A percentile compares a stretch with the other conserved stretches of the same genome.
Conservation (phyloP, 2,329 filamentous ascomycete genomes). For the Fonsecaea nubica region DNA sequence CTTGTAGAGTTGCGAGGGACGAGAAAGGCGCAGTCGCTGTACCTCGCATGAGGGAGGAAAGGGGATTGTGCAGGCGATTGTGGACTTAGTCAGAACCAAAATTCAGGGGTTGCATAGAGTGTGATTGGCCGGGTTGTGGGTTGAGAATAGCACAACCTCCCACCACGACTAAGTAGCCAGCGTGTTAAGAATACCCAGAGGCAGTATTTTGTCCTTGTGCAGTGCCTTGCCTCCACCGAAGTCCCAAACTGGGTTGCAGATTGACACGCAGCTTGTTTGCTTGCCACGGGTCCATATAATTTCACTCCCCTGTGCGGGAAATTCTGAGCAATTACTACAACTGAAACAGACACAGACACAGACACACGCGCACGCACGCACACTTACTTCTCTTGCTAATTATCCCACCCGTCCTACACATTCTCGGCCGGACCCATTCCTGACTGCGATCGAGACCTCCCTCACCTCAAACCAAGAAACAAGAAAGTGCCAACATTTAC, state of each 20-base stretch:
- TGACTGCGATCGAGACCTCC: slow-evolving; percentile 4
- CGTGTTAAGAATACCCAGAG: slow-evolving; percentile 31
- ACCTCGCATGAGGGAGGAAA: not conserved
- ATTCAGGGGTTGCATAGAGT: slow-evolving; percentile 5
- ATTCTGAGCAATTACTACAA: not conserved
- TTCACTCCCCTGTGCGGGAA: not conserved
- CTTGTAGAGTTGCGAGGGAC: not conserved
- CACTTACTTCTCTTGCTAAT: not conserved
- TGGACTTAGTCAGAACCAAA: slow-evolving; percentile 19
- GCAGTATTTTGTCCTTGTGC: slow-evolving; percentile 11
- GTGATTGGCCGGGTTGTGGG: slow-evolving; percentile 14
- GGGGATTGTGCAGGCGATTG: slow-evolving; percentile 3
- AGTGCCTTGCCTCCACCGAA: slow-evolving; percentile 5
- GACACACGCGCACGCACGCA: not conserved
- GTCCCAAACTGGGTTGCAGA: not conserved
- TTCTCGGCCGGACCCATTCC: not conserved
- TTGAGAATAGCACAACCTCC: slow-evolving; percentile 6
- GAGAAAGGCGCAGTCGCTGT: not conserved
- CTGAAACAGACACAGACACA: not conserved
- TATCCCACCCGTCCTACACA: not conserved
- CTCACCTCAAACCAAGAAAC: slow-evolving; percentile 2
- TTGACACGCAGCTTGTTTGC: slow-evolving; percentile 4
- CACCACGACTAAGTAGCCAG: slow-evolving; percentile 24
- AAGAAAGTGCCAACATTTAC: not conserved
- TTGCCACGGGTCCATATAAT: slow-evolving; percentile 4